phyloP scores from a whole-genome alignment of 306 rosid species.

The Malus orientalis region DNA sequence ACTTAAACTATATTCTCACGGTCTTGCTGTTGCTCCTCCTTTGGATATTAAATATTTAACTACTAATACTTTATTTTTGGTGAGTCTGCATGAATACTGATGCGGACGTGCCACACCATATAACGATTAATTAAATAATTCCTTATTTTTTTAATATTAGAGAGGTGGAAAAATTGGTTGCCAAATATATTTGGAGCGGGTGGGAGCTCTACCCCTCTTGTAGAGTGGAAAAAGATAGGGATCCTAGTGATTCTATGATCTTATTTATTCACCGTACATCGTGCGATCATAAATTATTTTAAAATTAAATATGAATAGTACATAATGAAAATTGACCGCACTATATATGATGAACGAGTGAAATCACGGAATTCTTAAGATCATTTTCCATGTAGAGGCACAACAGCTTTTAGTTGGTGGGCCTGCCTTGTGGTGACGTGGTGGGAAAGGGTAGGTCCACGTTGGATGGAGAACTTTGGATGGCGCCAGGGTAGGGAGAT shows the following conservation, averaged over 20 bases:
- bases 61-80: neutral
- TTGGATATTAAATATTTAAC: no score
- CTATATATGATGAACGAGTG: fast-evolving
- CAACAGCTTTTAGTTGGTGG: neutral
- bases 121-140: neutral
- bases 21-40: neutral
- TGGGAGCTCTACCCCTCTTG: neutral
- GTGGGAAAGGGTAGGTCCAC: constrained; percentile 30
- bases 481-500: neutral
- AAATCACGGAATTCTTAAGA: fast-evolving
- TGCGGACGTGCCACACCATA: neutral
- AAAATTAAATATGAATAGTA: no score
- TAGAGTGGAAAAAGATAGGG: no score
- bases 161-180: neutral
- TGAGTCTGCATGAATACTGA: neutral
- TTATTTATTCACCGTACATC: fast-evolving
- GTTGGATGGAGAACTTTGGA: constrained; percentile 1
- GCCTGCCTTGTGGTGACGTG: constrained; percentile 6
- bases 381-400: neutral
- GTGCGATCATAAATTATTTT: no score
- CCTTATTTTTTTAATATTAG: neutral
- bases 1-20: neutral
- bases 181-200: neutral
- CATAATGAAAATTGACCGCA: no score
- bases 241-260: no score